These are phyloP conservation scores for Picea sitchensis DNA, from an alignment of 75 land plant species.

Conservation along the genomic window DNA sequence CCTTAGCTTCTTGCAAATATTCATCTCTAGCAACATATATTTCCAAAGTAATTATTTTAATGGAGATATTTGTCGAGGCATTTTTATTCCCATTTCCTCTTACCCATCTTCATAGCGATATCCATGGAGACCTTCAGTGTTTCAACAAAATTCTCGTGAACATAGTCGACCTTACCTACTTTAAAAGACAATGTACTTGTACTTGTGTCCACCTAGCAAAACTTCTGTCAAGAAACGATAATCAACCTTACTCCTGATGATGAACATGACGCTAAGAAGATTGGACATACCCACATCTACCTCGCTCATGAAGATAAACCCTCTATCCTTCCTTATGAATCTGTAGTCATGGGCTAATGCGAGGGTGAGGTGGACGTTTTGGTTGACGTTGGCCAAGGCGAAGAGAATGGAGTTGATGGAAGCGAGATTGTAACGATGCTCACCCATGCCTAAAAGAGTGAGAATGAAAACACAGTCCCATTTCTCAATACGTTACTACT, in stretches of 20 bases:
- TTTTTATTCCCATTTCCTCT: slow-evolving; percentile 32
- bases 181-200: slow-evolving; percentile 19
- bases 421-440: too few relatives aligned
- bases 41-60: too few relatives aligned
- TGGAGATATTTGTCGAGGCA: too few relatives aligned
- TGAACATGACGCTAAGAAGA: slow-evolving; percentile 13
- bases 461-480: too few relatives aligned
- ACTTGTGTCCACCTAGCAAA: slow-evolving; percentile 26
- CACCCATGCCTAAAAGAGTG: too few relatives aligned
- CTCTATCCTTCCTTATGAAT: slow-evolving; percentile 33
- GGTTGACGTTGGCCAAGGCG: too few relatives aligned
- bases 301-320: slow-evolving; percentile 51
- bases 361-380: background rate
- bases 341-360: slow-evolving; percentile 46
- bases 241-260: slow-evolving; percentile 27
- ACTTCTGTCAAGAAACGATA: slow-evolving; percentile 21
- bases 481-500: too few relatives aligned
- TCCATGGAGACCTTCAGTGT: slow-evolving; percentile 34
- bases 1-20: too few relatives aligned
- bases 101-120: slow-evolving; percentile 26
- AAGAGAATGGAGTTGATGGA: too few relatives aligned
- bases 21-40: too few relatives aligned
- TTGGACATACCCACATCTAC: slow-evolving; percentile 28
- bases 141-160: slow-evolving; percentile 11
- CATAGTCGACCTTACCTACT: slow-evolving; percentile 29